phyloP scores from a whole-genome alignment of 306 rosid genomes.

The Gillenia trifoliata region DNA sequence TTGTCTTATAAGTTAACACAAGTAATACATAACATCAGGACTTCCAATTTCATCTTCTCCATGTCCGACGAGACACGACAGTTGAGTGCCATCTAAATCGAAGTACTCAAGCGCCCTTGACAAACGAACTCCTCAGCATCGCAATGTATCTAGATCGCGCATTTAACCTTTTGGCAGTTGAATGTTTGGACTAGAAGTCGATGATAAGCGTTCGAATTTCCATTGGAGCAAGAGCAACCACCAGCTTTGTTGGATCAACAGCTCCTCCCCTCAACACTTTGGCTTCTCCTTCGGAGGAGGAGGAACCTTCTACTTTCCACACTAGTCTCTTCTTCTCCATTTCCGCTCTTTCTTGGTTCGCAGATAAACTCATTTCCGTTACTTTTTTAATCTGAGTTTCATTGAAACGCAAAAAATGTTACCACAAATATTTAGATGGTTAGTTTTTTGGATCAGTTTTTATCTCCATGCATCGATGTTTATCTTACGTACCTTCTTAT shows the following conservation, averaged over 20 bases:
- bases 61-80: not conserved
- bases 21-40: not conserved
- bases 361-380: constrained; percentile 62
- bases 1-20: not conserved
- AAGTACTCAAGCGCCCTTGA: not conserved
- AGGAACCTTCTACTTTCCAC: constrained; percentile 60
- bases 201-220: constrained; percentile 60
- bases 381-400: constrained; percentile 46
- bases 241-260: constrained; percentile 51
- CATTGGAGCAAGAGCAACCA: constrained; percentile 60
- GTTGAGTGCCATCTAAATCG: not conserved
- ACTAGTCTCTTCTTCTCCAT: constrained; percentile 71
- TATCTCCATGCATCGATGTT: not conserved
- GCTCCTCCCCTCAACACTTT: constrained; percentile 50
- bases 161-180: not conserved
- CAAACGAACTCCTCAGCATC: not conserved
- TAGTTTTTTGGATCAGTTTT: not conserved
- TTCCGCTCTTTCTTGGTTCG: constrained; percentile 65
- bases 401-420: not conserved
- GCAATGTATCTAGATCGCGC: no score
- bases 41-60: not conserved
- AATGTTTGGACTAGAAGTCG: constrained; percentile 14
- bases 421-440: not conserved
- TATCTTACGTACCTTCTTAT: constrained; percentile 48
- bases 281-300: constrained; percentile 23